These are phyloP conservation scores for Plenodomus tracheiphilus DNA, from an alignment of 2,329 filamentous ascomycete genomes.

Conservation along the genomic window DNA sequence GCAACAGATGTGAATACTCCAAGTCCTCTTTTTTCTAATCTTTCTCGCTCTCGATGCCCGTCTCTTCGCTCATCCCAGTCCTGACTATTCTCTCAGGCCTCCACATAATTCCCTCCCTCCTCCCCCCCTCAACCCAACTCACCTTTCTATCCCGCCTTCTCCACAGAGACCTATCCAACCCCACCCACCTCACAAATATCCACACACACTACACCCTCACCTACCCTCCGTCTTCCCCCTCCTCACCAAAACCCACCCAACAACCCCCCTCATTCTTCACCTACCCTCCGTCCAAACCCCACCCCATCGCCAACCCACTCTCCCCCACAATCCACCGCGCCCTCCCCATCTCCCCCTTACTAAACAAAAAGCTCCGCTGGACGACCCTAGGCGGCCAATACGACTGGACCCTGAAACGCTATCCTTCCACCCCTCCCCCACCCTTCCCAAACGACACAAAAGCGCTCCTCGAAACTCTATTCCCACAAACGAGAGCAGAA, in stretches of 20 bases:
- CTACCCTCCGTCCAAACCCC: slow-evolving; percentile 39
- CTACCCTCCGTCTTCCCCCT: slow-evolving; percentile 60
- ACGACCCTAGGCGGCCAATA: slow-evolving; percentile 94
- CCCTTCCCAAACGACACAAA: slow-evolving; percentile 74
- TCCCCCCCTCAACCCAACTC: slow-evolving; percentile 71
- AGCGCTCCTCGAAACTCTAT: slow-evolving; percentile 67
- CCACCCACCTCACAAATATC: slow-evolving; percentile 83
- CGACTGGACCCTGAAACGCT: slow-evolving; percentile 88
- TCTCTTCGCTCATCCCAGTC: neutral
- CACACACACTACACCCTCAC: slow-evolving; percentile 76
- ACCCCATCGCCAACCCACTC: slow-evolving; percentile 56
- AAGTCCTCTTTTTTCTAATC: too few relatives aligned
- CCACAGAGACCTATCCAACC: slow-evolving; percentile 74
- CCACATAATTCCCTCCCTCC: slow-evolving; percentile 72
- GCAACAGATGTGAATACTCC: too few relatives aligned
- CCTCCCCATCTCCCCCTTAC: slow-evolving; percentile 68
- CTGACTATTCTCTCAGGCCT: slow-evolving; percentile 64
- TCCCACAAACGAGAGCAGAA: slow-evolving; percentile 77
- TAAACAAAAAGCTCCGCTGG: slow-evolving; percentile 86
- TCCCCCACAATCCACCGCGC: slow-evolving; percentile 75
- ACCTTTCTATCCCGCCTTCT: slow-evolving; percentile 73
- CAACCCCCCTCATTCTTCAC: slow-evolving; percentile 58
- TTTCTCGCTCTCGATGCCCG: too few relatives aligned
- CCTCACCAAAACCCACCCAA: too few relatives aligned
- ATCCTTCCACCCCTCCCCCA: slow-evolving; percentile 70